Evolutionary conservation across 1,284 basidiomycete species (phyloP), one percentile per base, ranked within the genome.

Genomic region (Leccinum pachyderme): DNA sequence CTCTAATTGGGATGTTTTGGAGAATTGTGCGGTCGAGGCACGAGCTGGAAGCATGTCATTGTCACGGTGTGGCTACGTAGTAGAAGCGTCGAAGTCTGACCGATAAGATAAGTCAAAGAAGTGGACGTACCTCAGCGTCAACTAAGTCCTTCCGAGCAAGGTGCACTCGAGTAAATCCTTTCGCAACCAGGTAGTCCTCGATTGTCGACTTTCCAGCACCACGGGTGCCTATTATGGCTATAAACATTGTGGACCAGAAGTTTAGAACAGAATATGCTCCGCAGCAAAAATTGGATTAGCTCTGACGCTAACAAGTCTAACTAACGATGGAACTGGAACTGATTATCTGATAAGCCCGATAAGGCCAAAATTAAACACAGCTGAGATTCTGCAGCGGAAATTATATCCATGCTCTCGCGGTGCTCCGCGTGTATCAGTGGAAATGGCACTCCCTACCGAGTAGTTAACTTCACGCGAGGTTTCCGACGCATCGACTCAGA

Each of bases 181-280:
- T 65, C 54, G 66, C 67, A 24, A 85, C 74, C 13, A 98, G 82
- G 68, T 91, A 95, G 12, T 86, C 74, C 51, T 88, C 80, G 13
- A 98, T 77, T 1, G 84, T 82, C 9, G 85, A 79, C 72, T 95
- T 97, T 22, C 96, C 96, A 5, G 93, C 81, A 32, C 77, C 84
- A 2, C 84, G 83, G 0, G 94, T 89, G 13, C 96, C 96, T 35
- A 97, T 80, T 54, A 99, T 82, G 11, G 91, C 87, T 64, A 99
- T 86, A 68, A 98, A 86, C 91, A 93, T 87, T 31, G 51, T 45
- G 29, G 49, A 50, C 22, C n/a, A 22, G n/a, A 44, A 44, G 18
- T 18, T 18, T 18, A 18, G 1, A 18, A 18, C 13, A 44, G 37
- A 39, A 11, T 18, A 12, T 22, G n/a, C 8, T 7, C 7, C 18